Conservation (phyloP, 176 grass and related monocot species). For the Saccharum spontaneum region DNA sequence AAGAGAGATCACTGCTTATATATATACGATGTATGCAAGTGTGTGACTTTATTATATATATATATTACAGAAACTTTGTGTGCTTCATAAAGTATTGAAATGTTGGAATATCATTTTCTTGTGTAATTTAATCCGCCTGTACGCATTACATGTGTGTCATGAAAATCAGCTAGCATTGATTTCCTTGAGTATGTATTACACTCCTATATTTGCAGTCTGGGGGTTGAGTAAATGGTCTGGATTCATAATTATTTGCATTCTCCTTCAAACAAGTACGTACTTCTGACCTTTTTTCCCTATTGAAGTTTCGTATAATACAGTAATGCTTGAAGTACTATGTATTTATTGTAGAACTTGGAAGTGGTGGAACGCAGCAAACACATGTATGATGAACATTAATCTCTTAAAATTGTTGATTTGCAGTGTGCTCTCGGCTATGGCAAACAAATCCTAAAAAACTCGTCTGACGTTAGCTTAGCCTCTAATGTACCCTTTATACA, state of each 20-base stretch:
- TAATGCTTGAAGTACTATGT: too few species aligned
- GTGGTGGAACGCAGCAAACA: too few species aligned
- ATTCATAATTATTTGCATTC: background rate
- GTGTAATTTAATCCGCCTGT: background rate
- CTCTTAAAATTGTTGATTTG: background rate
- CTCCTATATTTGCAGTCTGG: too few species aligned
- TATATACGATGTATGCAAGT: background rate
- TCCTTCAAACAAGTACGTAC: background rate
- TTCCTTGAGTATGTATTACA: background rate
- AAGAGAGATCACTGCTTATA: conserved; percentile 23
- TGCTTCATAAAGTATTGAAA: background rate
- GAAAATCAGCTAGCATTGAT: background rate
- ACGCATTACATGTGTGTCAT: background rate
- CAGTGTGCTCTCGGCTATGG: background rate
- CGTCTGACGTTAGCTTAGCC: background rate
- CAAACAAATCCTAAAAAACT: background rate
- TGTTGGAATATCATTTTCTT: background rate
- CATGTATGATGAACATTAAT: background rate
- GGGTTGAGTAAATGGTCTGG: background rate
- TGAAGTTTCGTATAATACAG: background rate
- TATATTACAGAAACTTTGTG: background rate
- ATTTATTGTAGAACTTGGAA: too few species aligned
- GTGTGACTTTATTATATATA: conserved; percentile 12
- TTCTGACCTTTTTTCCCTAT: background rate
- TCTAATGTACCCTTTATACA: too few species aligned